These are phyloP conservation scores for Coniochaeta hoffmannii DNA, from an alignment of 2,329 filamentous ascomycete species.

Conservation along the genomic window DNA sequence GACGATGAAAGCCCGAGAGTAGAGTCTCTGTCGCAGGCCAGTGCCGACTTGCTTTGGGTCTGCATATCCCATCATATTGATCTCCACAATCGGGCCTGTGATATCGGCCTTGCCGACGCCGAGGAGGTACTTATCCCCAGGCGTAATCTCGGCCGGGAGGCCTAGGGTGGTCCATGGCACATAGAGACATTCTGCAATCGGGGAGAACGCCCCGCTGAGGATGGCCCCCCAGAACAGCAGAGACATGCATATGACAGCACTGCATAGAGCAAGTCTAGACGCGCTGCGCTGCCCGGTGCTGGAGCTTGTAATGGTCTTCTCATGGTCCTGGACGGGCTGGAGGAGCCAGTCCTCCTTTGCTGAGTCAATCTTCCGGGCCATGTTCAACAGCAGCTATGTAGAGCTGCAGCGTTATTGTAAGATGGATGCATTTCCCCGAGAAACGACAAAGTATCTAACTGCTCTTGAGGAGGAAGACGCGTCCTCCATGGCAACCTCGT, in stretches of 20 bases:
- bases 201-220: neutral
- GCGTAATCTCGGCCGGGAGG: neutral
- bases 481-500: neutral
- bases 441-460: neutral
- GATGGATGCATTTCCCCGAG: neutral
- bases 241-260: neutral
- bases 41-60: conserved; percentile 74
- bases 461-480: neutral
- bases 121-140: conserved; percentile 39
- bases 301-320: neutral
- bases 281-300: neutral
- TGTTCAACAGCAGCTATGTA: neutral
- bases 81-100: conserved; percentile 74
- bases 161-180: neutral
- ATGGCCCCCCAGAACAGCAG: neutral
- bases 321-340: neutral
- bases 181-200: neutral
- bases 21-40: conserved; percentile 79
- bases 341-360: neutral
- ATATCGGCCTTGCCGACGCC: conserved; percentile 53
- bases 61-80: conserved; percentile 90
- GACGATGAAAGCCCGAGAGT: conserved; percentile 84
- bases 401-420: neutral
- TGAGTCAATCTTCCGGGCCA: neutral
- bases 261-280: neutral